Evolutionary conservation across 2,329 filamentous ascomycete species (phyloP).

Genomic region (Calonectria pseudoturangicola): DNA sequence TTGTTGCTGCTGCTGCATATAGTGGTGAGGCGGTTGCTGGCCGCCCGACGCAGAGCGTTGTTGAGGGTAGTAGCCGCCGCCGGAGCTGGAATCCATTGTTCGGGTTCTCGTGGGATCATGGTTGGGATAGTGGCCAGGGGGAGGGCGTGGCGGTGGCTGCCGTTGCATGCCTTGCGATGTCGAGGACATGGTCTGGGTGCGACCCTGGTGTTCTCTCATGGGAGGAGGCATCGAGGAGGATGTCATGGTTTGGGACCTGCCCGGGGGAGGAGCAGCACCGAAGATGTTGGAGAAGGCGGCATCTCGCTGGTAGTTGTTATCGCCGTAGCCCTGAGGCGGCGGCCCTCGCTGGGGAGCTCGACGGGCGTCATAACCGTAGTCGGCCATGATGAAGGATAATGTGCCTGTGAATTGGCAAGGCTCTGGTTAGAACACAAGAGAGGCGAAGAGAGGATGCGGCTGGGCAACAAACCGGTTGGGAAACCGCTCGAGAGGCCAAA

Average conservation of each 20-base stretch:
- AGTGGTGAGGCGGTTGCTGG: conserved; percentile 66
- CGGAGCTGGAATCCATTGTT: conserved; percentile 62
- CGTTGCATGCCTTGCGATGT: conserved; percentile 73
- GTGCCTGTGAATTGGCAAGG: conserved; percentile 42
- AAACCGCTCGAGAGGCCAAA: conserved; percentile 51
- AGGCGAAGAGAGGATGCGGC: conserved; percentile 3
- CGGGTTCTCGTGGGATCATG: conserved; percentile 56
- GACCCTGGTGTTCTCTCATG: conserved; percentile 72
- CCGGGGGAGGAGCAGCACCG: conserved; percentile 87
- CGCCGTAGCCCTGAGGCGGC: conserved; percentile 66
- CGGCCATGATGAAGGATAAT: conserved; percentile 68
- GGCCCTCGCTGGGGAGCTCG: conserved; percentile 63
- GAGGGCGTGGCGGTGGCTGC: conserved; percentile 76
- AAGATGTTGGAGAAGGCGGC: conserved; percentile 98
- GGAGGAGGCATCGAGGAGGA: conserved; percentile 78
- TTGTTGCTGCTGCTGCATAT: conserved; percentile 68
- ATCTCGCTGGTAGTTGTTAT: conserved; percentile 84
- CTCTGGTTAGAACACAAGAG: conserved; percentile 40
- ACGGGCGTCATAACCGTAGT: conserved; percentile 74
- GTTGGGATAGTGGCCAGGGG: conserved; percentile 62
- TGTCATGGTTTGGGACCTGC: conserved; percentile 96
- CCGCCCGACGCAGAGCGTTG: conserved; percentile 72
- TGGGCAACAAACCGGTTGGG: conserved; percentile 47
- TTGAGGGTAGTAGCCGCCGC: conserved; percentile 72
- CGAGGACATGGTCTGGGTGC: conserved; percentile 87